Evolutionary conservation across 78 protist genomes (phyloP), one percentile per base, ranked within the genome.

Genomic region (Mantamonas sphyraenae): DNA sequence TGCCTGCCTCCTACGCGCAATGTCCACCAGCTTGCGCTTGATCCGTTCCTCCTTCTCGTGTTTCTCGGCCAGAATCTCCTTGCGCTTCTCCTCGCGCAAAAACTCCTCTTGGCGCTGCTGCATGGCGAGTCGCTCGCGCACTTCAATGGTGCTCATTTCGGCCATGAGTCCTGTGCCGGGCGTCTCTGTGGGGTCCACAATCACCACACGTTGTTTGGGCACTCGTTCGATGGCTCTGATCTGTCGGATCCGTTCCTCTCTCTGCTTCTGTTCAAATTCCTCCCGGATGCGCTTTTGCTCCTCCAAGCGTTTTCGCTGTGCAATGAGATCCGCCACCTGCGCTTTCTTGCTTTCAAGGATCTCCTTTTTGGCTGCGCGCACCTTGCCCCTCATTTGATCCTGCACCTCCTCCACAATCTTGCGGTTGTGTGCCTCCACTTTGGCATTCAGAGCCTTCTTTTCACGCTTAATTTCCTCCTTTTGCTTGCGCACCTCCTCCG

Each of bases 201-300:
- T 30, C 5, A 0, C 7, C 38, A 1, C 60, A 26, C 45, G 64
- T 20, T 33, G n/a, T n/a, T n/a, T n/a, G n/a, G 80, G 80, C 58
- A 75, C 80, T 10, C 20, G 51, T 56, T 66, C 74, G 55, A 75
- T 55, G 31, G 80, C 80, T 4, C 80, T 47, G 45, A 75, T 64
- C 80, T 75, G 74, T 14, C 26, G 61, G 42, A 75, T 66, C 19
- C 50, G 57, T 8, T 74, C 71, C 57, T 35, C 55, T 5, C 37
- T 3, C 57, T 19, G 61, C 20, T n/a, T 35, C 33, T 40, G 42
- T 45, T 12, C 43, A 12, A n/a, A 22, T 37, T 1, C 62, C 63
- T 38, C 56, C 22, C 40, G 61, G 16, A 26, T 38, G 20, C 8
- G 33, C 63, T n/a, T 1, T 16, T 0, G 40, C 26, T 26, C 50